A percentile compares a stretch with the other conserved stretches of the same genome.
These are phyloP conservation scores for Globisporangium canariense DNA, from an alignment of 352 stramenopile species.

Conservation along the genomic window DNA sequence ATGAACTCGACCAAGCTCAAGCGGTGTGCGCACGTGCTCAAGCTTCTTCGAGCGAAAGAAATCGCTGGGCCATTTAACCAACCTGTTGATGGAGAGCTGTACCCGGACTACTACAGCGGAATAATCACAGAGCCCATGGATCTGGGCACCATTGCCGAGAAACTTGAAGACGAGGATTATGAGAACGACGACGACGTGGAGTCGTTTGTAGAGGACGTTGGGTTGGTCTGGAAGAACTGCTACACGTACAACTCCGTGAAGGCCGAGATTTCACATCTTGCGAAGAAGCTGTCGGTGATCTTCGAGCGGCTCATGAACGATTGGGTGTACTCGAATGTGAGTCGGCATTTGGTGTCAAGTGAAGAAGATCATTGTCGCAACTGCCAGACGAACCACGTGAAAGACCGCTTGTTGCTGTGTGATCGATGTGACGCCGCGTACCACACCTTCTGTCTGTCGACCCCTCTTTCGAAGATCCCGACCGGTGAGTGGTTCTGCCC, in stretches of 20 bases:
- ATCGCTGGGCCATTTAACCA: constrained; percentile 77
- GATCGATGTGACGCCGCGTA: constrained; percentile 83
- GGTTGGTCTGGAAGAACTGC: constrained; percentile 85
- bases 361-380: constrained; percentile 80
- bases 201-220: constrained; percentile 76
- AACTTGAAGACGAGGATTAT: constrained; percentile 84
- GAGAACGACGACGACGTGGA: constrained; percentile 79
- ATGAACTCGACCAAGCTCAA: constrained; percentile 58
- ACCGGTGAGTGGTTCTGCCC: constrained; percentile 79
- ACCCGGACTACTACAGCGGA: constrained; percentile 81
- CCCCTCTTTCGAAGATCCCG: constrained; percentile 52
- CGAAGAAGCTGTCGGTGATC: constrained; percentile 68
- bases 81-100: constrained; percentile 78
- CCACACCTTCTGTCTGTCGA: constrained; percentile 76
- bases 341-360: constrained; percentile 46
- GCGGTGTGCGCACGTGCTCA: constrained; percentile 65
- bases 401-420: constrained; percentile 61
- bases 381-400: constrained; percentile 71
- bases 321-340: constrained; percentile 62
- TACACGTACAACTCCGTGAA: constrained; percentile 83
- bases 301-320: constrained; percentile 83
- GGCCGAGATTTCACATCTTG: constrained; percentile 74
- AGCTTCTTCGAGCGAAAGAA: constrained; percentile 77
- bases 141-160: constrained; percentile 75
- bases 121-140: constrained; percentile 82